Percentiles rank a stretch among this genome's conserved stretches.
Evolutionary conservation across 83 land plant genomes (phyloP).

Genomic region (Diphasiastrum complanatum): DNA sequence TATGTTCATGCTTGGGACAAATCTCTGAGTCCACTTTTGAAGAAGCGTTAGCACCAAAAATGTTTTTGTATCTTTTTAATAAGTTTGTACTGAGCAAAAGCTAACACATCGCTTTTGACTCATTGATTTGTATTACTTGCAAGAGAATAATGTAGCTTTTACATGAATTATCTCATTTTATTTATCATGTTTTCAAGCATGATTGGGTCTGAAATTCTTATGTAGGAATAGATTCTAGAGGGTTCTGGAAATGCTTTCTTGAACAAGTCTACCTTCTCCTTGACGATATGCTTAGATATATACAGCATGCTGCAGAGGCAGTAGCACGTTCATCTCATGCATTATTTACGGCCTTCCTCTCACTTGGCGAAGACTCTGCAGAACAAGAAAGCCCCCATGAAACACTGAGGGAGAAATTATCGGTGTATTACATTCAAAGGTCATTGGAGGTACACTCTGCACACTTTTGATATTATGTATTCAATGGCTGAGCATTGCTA

Average conservation of each 20-base stretch:
- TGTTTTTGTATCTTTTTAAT: constrained; percentile 34
- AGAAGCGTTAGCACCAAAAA: constrained; percentile 20
- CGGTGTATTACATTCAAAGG: constrained; percentile 63
- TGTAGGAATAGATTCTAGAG: no score
- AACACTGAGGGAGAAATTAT: constrained; percentile 64
- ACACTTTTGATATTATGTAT: neutral
- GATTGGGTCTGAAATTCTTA: no score
- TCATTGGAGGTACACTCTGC: constrained; percentile 59
- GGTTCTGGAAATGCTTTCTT: neutral
- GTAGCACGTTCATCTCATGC: constrained; percentile 74
- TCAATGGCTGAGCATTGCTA: neutral
- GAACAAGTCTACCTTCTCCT: constrained; percentile 6
- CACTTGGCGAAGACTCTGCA: constrained; percentile 31
- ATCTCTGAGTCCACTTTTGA: constrained; percentile 21
- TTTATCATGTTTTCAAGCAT: no score
- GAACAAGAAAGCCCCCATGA: constrained; percentile 30
- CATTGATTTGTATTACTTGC: no score
- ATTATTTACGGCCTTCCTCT: constrained; percentile 57
- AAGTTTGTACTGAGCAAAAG: no score
- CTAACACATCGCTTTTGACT: no score
- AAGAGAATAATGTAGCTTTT: no score
- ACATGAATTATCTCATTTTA: no score
- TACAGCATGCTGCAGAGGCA: constrained; percentile 44
- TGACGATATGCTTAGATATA: constrained; percentile 38
- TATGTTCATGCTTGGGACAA: constrained; percentile 21